Evolutionary conservation across 352 stramenopile genomes (phyloP).

Genomic region (Labyrinthula sp.): DNA sequence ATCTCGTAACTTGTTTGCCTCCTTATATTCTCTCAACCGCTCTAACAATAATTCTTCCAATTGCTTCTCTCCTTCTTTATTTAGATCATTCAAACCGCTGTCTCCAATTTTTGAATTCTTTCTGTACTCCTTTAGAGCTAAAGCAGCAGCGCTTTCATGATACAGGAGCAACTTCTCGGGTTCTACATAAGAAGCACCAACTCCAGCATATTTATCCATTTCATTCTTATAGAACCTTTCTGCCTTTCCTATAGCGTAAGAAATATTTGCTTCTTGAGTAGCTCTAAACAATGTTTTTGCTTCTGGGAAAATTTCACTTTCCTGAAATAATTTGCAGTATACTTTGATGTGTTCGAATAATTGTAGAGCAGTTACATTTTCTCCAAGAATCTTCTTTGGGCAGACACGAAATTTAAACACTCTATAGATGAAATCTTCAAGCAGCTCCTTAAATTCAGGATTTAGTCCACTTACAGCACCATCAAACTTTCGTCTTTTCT

Average conservation of each 20-base stretch:
- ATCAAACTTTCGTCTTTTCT: conserved; percentile 87
- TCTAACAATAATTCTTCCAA: conserved; percentile 63
- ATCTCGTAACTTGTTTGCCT: conserved; percentile 80
- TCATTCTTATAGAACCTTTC: conserved; percentile 65
- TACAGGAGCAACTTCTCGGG: conserved; percentile 62
- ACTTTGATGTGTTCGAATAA: conserved; percentile 80
- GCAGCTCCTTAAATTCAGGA: conserved; percentile 65
- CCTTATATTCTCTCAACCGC: conserved; percentile 62
- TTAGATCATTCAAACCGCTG: conserved; percentile 71
- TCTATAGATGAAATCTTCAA: conserved; percentile 76
- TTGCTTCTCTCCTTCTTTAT: conserved; percentile 51
- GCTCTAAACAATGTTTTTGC: conserved; percentile 87
- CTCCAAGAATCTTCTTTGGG: conserved; percentile 79
- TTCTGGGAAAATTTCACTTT: conserved; percentile 80
- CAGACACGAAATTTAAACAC: conserved; percentile 68
- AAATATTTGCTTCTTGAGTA: conserved; percentile 88
- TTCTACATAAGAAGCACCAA: conserved; percentile 58
- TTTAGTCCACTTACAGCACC: conserved; percentile 79
- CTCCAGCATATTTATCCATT: conserved; percentile 67
- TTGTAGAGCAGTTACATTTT: conserved; percentile 69
- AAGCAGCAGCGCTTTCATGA: conserved; percentile 53
- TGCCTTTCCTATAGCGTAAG: conserved; percentile 49
- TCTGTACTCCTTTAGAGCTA: conserved; percentile 63
- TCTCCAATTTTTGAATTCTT: too few species aligned
- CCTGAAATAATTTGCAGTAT: conserved; percentile 82